These are phyloP conservation scores for Globisporangium acanthophoron DNA, from an alignment of 352 stramenopile species.

Conservation along the genomic window DNA sequence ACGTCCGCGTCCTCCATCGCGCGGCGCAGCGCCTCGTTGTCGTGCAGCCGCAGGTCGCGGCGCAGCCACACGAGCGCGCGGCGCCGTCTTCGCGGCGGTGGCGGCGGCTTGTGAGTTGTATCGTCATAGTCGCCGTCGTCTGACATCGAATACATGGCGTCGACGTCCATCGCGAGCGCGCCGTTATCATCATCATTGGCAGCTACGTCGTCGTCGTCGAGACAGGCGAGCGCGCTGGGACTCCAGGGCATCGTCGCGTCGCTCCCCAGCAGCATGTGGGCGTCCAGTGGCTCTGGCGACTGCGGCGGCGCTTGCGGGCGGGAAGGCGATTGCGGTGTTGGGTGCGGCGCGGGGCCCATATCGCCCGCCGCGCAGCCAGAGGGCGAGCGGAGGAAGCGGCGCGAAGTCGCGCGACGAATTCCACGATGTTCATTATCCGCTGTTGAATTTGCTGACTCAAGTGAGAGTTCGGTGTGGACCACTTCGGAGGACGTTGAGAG, in stretches of 20 bases:
- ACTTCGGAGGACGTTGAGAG: no score
- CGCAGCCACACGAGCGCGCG: slow-evolving; percentile 89
- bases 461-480: no score
- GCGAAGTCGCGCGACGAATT: slow-evolving; percentile 1
- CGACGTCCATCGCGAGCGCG: slow-evolving; percentile 7
- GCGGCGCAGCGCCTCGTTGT: slow-evolving; percentile 90
- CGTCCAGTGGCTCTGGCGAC: neutral
- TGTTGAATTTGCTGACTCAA: neutral
- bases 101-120: neutral
- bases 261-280: slow-evolving; percentile 7
- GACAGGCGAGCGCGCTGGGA: slow-evolving; percentile 9
- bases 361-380: neutral
- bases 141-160: slow-evolving; percentile 3
- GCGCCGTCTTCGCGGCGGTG: slow-evolving; percentile 2
- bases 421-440: neutral
- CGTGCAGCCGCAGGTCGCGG: slow-evolving; percentile 92
- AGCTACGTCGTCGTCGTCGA: slow-evolving; percentile 1
- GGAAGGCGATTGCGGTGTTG: neutral
- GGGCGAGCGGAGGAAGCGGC: neutral
- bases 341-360: neutral
- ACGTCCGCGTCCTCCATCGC: slow-evolving; percentile 30
- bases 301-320: neutral
- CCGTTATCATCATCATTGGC: neutral
- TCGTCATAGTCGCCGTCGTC: neutral
- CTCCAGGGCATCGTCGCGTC: slow-evolving; percentile 7